phyloP scores from a whole-genome alignment of 768 basidiomycete species.

The Lactifluus volemus region DNA sequence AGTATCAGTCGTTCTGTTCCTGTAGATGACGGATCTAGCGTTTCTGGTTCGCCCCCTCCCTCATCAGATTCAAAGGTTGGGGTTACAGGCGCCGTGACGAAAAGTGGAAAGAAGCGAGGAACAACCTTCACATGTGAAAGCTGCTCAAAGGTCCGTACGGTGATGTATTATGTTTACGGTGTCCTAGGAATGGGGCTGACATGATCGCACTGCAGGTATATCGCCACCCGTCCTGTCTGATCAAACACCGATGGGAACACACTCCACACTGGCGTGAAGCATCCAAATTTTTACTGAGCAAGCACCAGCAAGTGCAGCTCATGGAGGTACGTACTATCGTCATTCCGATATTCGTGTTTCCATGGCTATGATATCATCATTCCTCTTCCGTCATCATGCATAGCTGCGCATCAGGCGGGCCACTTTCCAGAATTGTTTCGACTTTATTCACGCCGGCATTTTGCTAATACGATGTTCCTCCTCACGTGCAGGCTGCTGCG shows the following conservation, averaged over 20 bases:
- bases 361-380: constrained; percentile 6
- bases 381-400: background rate
- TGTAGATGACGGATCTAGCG: constrained; percentile 19
- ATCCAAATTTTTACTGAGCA: constrained; percentile 81
- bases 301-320: constrained; percentile 95
- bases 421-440: background rate
- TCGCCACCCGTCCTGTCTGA: constrained; percentile 88
- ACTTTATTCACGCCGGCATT: too few species aligned
- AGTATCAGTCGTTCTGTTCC: constrained; percentile 10
- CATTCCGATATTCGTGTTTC: background rate
- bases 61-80: constrained; percentile 17
- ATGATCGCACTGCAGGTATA: constrained; percentile 46
- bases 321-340: constrained; percentile 57
- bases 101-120: constrained; percentile 65
- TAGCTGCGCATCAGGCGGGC: background rate
- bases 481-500: constrained; percentile 64
- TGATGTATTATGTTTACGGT: background rate
- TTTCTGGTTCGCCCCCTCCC: constrained; percentile 14
- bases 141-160: constrained; percentile 71
- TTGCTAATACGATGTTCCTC: background rate
- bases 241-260: constrained; percentile 98
- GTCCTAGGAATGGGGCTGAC: background rate
- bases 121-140: constrained; percentile 88
- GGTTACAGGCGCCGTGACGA: constrained; percentile 26
- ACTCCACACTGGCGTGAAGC: constrained; percentile 95